Evolutionary conservation across 176 grass and related monocot genomes (phyloP).

Genomic region (Phragmites australis): DNA sequence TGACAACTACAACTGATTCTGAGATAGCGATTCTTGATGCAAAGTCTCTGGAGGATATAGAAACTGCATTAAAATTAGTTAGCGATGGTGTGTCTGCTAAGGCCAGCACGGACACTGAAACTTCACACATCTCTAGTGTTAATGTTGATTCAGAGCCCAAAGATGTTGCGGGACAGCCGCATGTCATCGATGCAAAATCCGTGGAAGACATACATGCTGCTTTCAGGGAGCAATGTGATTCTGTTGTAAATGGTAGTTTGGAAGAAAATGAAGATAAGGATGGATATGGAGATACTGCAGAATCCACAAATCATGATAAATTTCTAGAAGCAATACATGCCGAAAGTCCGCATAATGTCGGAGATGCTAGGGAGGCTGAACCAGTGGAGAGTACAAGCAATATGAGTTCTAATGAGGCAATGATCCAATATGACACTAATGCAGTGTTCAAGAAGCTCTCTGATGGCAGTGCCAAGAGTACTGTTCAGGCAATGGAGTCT

Average conservation of each 20-base stretch:
- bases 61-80: constrained; percentile 52
- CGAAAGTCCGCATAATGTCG: background rate
- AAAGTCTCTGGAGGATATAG: constrained; percentile 61
- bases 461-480: constrained; percentile 25
- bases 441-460: constrained; percentile 34
- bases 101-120: constrained; percentile 30
- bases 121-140: background rate
- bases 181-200: constrained; percentile 74
- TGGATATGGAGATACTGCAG: constrained; percentile 22
- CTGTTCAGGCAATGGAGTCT: background rate
- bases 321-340: background rate
- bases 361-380: constrained; percentile 15
- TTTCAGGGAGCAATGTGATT: constrained; percentile 39
- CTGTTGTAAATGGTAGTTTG: constrained; percentile 16
- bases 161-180: constrained; percentile 29
- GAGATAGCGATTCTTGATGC: constrained; percentile 56
- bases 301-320: background rate
- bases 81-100: constrained; percentile 38
- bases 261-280: constrained; percentile 36
- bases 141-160: constrained; percentile 22
- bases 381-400: constrained; percentile 33
- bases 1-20: constrained; percentile 23
- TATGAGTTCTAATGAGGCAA: constrained; percentile 33
- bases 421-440: constrained; percentile 32
- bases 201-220: constrained; percentile 52